A percentile compares a stretch with the other conserved stretches of the same genome.
These are phyloP conservation scores for Citrus inodora DNA, from an alignment of 345 rosid species.

Conservation along the genomic window DNA sequence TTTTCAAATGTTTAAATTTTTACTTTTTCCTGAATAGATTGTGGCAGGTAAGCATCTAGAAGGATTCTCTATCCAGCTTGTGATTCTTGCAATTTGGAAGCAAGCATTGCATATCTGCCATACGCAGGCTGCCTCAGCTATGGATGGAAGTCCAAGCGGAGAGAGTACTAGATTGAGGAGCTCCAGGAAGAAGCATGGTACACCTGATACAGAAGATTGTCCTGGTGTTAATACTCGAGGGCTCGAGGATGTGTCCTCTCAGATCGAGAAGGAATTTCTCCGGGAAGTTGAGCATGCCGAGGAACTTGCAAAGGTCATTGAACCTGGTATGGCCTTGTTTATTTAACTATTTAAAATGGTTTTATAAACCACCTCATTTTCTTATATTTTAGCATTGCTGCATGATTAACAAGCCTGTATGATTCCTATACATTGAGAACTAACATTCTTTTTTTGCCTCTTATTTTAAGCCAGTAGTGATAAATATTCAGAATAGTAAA, in stretches of 20 bases:
- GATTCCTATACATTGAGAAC: neutral
- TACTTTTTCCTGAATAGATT: constrained; percentile 39
- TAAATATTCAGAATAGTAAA: neutral
- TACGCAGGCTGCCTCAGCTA: constrained; percentile 83
- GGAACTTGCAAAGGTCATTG: constrained; percentile 68
- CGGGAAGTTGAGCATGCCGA: constrained; percentile 80
- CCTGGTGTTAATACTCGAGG: constrained; percentile 29
- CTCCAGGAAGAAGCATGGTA: constrained; percentile 46
- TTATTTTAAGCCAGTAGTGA: neutral
- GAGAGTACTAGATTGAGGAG: constrained; percentile 48
- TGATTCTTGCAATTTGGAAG: constrained; percentile 93
- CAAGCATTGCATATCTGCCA: constrained; percentile 92
- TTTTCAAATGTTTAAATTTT: constrained; percentile 8
- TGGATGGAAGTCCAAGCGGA: constrained; percentile 74
- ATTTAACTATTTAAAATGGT: neutral
- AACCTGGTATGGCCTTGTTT: constrained; percentile 54
- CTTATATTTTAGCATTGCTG: neutral
- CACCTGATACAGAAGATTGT: constrained; percentile 39
- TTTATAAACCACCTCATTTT: neutral
- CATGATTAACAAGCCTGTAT: neutral
- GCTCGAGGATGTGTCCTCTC: constrained; percentile 50
- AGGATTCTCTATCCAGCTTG: constrained; percentile 92
- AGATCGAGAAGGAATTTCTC: constrained; percentile 74
- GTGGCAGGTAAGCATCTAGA: constrained; percentile 52
- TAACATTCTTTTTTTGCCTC: neutral